phyloP scores from a whole-genome alignment of 331 rosid genomes.

The Telfairia occidentalis region DNA sequence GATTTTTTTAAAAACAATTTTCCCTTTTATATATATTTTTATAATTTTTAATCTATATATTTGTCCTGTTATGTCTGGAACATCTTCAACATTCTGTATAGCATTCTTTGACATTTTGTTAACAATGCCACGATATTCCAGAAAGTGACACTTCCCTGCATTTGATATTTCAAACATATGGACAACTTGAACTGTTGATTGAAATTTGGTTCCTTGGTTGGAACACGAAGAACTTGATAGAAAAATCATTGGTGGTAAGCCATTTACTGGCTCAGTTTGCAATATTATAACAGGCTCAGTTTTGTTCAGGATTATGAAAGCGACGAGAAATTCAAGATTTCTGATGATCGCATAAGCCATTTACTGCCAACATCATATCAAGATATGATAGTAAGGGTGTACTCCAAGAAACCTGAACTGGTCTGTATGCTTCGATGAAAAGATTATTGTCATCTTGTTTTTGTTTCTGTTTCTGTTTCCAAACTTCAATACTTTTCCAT shows the following conservation, averaged over 20 bases:
- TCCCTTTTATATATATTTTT: background rate
- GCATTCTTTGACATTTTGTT: too few relatives aligned
- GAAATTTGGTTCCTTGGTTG: background rate
- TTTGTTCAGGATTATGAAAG: conserved; percentile 72
- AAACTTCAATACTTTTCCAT: background rate
- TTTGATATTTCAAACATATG: background rate
- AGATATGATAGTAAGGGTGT: conserved; percentile 90
- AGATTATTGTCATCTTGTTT: conserved; percentile 7
- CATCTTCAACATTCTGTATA: background rate
- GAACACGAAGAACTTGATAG: background rate
- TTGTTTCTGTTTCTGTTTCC: conserved; percentile 14
- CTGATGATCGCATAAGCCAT: conserved; percentile 74
- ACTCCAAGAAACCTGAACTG: conserved; percentile 88
- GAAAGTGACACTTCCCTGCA: background rate
- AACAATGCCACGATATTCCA: background rate
- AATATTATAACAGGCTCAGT: conserved; percentile 10
- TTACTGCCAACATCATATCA: conserved; percentile 72
- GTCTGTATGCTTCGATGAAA: conserved; percentile 28
- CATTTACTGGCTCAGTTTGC: too few relatives aligned
- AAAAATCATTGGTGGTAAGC: background rate
- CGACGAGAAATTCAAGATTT: conserved; percentile 52
- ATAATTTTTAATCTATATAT: background rate
- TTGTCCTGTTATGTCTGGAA: background rate
- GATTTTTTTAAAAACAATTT: background rate
- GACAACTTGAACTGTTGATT: background rate